These are phyloP conservation scores for Fusarium hainanense DNA, from an alignment of 2,329 filamentous ascomycete genomes.

Conservation along the genomic window DNA sequence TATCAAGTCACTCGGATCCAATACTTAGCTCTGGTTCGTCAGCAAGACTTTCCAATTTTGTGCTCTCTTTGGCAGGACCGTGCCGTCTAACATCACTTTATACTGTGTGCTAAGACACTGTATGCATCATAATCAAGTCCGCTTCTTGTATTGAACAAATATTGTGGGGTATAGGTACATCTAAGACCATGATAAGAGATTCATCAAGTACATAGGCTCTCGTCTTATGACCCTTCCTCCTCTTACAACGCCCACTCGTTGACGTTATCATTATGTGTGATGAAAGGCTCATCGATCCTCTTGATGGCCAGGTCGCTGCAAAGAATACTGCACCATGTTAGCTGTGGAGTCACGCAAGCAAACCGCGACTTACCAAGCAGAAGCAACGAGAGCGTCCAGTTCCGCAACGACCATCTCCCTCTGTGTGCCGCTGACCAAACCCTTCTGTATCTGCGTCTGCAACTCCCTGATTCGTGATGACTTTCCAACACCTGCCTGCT, in stretches of 20 bases:
- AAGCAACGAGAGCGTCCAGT: slow-evolving; percentile 90
- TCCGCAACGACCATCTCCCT: slow-evolving; percentile 88
- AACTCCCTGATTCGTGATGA: slow-evolving; percentile 85
- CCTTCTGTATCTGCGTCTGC: slow-evolving; percentile 84
- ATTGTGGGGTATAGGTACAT: slow-evolving; percentile 45
- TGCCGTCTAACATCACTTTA: not conserved
- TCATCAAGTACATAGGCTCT: slow-evolving; percentile 28
- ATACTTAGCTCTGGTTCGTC: not conserved
- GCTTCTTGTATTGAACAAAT: slow-evolving; percentile 29
- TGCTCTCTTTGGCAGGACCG: not conserved
- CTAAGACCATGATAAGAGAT: slow-evolving; percentile 41
- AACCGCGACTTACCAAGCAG: slow-evolving; percentile 75
- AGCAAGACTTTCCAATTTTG: not conserved
- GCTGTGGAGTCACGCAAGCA: not conserved
- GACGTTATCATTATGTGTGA: slow-evolving; percentile 76
- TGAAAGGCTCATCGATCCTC: slow-evolving; percentile 92
- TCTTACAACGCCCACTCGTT: slow-evolving; percentile 81
- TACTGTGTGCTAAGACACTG: not conserved
- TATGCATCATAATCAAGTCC: not conserved
- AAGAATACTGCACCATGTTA: slow-evolving; percentile 73
- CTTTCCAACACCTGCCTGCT: slow-evolving; percentile 80
- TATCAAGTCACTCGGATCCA: not conserved
- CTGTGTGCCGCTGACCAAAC: slow-evolving; percentile 73
- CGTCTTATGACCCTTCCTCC: slow-evolving; percentile 22
- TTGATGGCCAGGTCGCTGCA: slow-evolving; percentile 97